phyloP scores from a whole-genome alignment of 2,329 filamentous ascomycete genomes.

The Aspergillus ibericus region DNA sequence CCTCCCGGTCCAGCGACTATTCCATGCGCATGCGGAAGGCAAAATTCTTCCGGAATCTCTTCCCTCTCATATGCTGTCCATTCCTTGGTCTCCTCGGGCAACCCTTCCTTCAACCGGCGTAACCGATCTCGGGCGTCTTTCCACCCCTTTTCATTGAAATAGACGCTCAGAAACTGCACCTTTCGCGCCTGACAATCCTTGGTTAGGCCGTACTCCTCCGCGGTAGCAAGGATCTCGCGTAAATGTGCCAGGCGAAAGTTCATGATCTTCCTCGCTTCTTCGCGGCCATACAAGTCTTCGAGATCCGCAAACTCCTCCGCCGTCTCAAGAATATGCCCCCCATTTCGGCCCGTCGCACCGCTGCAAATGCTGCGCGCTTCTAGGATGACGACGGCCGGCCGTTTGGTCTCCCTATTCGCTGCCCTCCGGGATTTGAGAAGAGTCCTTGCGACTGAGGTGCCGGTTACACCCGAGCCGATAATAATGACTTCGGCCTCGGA shows the following conservation, averaged over 20 bases:
- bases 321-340: constrained; percentile 32
- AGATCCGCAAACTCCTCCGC: constrained; percentile 26
- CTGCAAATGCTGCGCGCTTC: constrained; percentile 34
- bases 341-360: constrained; percentile 37
- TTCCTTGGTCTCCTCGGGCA: constrained; percentile 29
- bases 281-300: constrained; percentile 17
- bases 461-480: constrained; percentile 34
- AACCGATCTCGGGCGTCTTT: constrained; percentile 20
- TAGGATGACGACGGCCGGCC: constrained; percentile 25
- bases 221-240: constrained; percentile 21
- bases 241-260: constrained; percentile 28
- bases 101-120: constrained; percentile 24
- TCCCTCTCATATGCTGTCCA: constrained; percentile 26
- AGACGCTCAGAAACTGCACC: constrained; percentile 29
- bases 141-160: constrained; percentile 29
- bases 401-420: background rate
- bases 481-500: constrained; percentile 29
- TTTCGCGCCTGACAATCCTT: constrained; percentile 26
- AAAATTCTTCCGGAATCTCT: constrained; percentile 22
- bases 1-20: constrained; percentile 29
- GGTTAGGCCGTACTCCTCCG: constrained; percentile 22
- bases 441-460: constrained; percentile 24
- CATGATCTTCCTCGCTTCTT: constrained; percentile 22
- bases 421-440: constrained; percentile 15
- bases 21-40: constrained; percentile 20